Conservation (phyloP, 1,139 yeast species). For the Blastobotrys petasosporus region DNA sequence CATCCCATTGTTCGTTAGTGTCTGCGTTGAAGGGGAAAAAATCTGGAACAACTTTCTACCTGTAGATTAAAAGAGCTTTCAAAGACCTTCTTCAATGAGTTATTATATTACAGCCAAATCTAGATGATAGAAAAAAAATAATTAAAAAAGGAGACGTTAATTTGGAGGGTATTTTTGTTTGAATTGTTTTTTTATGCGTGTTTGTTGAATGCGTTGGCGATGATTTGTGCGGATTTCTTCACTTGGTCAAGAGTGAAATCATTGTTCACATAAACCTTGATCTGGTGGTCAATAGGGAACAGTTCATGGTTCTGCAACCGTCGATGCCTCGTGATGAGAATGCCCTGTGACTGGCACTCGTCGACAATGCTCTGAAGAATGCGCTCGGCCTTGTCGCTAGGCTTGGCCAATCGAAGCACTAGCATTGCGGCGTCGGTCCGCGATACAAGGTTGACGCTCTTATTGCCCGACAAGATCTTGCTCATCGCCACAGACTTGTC, state of each 20-base stretch:
- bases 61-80: neutral
- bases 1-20: conserved; percentile 10
- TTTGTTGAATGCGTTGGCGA: conserved; percentile 12
- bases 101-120: neutral
- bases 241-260: conserved; percentile 54
- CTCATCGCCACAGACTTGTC: conserved; percentile 36
- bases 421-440: conserved; percentile 56
- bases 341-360: conserved; percentile 44
- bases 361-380: conserved; percentile 62
- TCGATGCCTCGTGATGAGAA: conserved; percentile 65
- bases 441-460: conserved; percentile 46
- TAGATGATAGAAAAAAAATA: neutral
- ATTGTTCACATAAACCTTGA: conserved; percentile 51
- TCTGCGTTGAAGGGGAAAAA: neutral
- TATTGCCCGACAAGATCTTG: conserved; percentile 34
- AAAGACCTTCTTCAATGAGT: neutral
- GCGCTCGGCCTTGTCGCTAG: conserved; percentile 27
- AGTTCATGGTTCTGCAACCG: conserved; percentile 68
- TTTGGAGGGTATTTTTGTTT: neutral
- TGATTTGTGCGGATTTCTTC: conserved; percentile 29
- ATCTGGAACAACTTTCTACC: too few species aligned
- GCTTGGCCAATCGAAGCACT: conserved; percentile 24
- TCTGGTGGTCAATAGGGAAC: conserved; percentile 63
- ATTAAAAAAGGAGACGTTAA: neutral
- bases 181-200: neutral